A percentile compares a stretch with the other conserved stretches of the same genome.
These are phyloP conservation scores for Pleurotus pulmonarius DNA, from an alignment of 768 basidiomycete genomes.

Conservation along the genomic window DNA sequence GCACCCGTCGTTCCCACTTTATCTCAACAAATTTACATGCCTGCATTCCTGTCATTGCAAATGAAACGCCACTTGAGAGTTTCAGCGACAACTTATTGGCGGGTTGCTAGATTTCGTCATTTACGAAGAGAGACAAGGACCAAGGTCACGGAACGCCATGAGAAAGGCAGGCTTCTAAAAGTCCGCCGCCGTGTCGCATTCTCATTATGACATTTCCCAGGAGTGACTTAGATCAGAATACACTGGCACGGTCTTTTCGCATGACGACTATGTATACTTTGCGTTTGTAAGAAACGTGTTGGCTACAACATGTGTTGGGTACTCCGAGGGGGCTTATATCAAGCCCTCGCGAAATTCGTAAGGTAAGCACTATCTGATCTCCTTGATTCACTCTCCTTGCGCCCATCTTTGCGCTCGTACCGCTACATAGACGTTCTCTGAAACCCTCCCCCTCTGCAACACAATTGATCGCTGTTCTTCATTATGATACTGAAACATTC, in stretches of 20 bases:
- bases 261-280: background rate
- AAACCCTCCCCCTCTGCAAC: background rate
- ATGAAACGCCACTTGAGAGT: background rate
- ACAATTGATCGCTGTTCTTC: background rate
- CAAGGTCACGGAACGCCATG: background rate
- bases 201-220: background rate
- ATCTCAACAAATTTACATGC: background rate
- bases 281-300: slow-evolving; percentile 5
- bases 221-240: background rate
- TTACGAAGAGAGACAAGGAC: background rate
- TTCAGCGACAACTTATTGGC: background rate
- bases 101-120: background rate
- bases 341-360: background rate
- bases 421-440: background rate
- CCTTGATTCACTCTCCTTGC: background rate
- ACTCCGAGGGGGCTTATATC: background rate
- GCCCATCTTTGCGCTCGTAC: background rate
- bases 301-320: background rate
- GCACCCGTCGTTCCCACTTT: no score
- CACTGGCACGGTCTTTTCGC: background rate
- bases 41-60: background rate
- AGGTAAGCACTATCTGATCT: background rate
- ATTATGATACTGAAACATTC: background rate
- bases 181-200: background rate
- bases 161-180: background rate